A percentile compares a stretch with the other conserved stretches of the same genome.
Conservation (phyloP, 2,329 filamentous ascomycete species). For the Pyrenochaeta sp. region DNA sequence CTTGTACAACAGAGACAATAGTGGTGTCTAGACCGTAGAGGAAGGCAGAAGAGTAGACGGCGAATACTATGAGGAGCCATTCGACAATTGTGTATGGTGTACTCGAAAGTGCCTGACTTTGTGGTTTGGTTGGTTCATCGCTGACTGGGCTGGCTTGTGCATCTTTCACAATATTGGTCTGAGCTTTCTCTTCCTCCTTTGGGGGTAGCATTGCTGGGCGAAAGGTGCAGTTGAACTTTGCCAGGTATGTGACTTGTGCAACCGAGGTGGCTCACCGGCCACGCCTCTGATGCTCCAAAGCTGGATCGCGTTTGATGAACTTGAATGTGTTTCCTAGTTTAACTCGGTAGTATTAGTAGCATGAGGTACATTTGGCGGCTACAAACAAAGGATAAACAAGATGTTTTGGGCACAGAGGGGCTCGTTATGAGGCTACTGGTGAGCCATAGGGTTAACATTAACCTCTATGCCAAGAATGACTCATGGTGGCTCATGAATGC, state of each 20-base stretch:
- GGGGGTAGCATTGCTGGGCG: too few relatives aligned
- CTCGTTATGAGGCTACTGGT: neutral
- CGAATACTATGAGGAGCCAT: neutral
- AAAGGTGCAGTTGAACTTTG: too few relatives aligned
- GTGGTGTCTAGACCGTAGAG: constrained; percentile 35
- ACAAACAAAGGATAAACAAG: neutral
- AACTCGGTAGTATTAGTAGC: neutral
- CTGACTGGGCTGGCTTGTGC: neutral
- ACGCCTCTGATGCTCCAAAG: too few relatives aligned
- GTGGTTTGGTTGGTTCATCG: neutral
- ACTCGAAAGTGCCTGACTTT: neutral
- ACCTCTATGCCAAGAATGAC: neutral
- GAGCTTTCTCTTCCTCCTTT: too few relatives aligned
- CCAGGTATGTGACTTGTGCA: too few relatives aligned
- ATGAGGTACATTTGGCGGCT: neutral
- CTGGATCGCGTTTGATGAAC: too few relatives aligned
- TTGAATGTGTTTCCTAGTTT: too few relatives aligned
- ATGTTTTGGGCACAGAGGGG: neutral
- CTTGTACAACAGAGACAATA: constrained; percentile 43
- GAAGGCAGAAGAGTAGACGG: constrained; percentile 1
- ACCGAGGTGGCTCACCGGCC: too few relatives aligned
- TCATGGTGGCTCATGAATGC: neutral
- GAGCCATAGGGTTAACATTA: neutral
- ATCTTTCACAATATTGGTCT: too few relatives aligned
- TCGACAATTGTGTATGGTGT: neutral